A percentile compares a stretch with the other conserved stretches of the same genome.
phyloP scores from a whole-genome alignment of 2,329 filamentous ascomycete genomes.

The Fusarium guadeloupense region DNA sequence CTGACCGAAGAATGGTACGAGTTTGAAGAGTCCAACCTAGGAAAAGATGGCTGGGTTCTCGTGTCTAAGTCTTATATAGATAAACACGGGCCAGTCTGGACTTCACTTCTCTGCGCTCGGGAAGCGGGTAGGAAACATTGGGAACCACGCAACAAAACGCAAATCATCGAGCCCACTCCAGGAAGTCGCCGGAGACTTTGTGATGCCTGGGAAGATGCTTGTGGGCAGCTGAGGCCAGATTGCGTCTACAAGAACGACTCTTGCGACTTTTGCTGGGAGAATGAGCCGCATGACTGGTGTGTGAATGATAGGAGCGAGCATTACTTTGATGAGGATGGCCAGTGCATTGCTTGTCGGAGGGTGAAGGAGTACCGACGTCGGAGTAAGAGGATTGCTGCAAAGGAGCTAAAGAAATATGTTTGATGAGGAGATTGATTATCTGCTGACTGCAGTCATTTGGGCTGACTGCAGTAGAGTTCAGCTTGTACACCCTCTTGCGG shows the following conservation, averaged over 20 bases:
- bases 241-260: constrained; percentile 7
- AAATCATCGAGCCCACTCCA: background rate
- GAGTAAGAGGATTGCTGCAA: constrained; percentile 11
- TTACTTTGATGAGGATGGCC: constrained; percentile 24
- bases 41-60: constrained; percentile 8
- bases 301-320: constrained; percentile 21
- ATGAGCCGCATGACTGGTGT: constrained; percentile 7
- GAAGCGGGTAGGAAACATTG: background rate
- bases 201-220: background rate
- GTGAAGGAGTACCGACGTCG: constrained; percentile 3
- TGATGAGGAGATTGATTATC: background rate
- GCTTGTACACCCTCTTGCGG: too few relatives aligned
- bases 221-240: background rate
- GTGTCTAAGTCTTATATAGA: constrained; percentile 1
- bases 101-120: constrained; percentile 6
- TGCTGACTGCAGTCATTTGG: too few relatives aligned
- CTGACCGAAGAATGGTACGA: background rate
- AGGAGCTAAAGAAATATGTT: background rate
- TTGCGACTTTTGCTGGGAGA: constrained; percentile 6
- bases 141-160: too few relatives aligned
- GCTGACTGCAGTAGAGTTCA: background rate
- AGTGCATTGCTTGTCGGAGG: constrained; percentile 27
- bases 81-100: background rate
- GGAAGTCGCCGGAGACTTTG: background rate
- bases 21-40: background rate